Evolutionary conservation across 2,329 filamentous ascomycete genomes (phyloP).

Genomic region (Cryphonectria carpinicola): DNA sequence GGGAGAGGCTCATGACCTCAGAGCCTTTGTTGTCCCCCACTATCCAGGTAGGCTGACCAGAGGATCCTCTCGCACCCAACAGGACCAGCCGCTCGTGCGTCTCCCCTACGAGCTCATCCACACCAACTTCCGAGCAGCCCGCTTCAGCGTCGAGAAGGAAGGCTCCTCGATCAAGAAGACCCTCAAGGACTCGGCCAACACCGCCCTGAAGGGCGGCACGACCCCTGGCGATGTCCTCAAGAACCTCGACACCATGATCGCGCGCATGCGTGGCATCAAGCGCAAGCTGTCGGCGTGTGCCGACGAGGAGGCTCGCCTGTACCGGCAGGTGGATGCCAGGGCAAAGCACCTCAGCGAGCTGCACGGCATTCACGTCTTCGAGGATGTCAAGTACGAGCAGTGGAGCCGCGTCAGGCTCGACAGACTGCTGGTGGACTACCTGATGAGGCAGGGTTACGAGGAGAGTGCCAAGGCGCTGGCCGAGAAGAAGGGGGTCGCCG

Average conservation of each 20-base stretch:
- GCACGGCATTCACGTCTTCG: conserved; percentile 76
- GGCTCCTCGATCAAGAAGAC: conserved; percentile 64
- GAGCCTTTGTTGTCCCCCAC: background rate
- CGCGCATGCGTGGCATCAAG: conserved; percentile 83
- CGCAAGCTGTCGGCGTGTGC: conserved; percentile 79
- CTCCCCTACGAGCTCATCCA: conserved; percentile 90
- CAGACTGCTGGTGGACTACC: conserved; percentile 87
- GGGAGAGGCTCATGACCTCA: background rate
- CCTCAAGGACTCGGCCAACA: conserved; percentile 67
- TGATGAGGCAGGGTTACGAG: conserved; percentile 81
- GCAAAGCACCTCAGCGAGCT: conserved; percentile 81
- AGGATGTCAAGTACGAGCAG: conserved; percentile 90
- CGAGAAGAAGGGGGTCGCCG: conserved; percentile 72
- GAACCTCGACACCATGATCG: conserved; percentile 82
- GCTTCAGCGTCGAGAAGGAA: conserved; percentile 75
- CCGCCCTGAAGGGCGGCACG: conserved; percentile 65
- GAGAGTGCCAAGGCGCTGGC: conserved; percentile 78
- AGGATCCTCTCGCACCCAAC: conserved; percentile 16
- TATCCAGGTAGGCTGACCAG: conserved; percentile 5
- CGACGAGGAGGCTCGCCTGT: conserved; percentile 77
- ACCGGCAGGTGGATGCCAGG: conserved; percentile 75
- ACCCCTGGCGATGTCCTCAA: conserved; percentile 74
- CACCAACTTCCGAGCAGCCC: conserved; percentile 89
- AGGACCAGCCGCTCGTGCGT: conserved; percentile 94
- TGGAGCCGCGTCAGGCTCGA: conserved; percentile 86